Conservation (phyloP, 768 basidiomycete genomes). For the Suillus bovinus region DNA sequence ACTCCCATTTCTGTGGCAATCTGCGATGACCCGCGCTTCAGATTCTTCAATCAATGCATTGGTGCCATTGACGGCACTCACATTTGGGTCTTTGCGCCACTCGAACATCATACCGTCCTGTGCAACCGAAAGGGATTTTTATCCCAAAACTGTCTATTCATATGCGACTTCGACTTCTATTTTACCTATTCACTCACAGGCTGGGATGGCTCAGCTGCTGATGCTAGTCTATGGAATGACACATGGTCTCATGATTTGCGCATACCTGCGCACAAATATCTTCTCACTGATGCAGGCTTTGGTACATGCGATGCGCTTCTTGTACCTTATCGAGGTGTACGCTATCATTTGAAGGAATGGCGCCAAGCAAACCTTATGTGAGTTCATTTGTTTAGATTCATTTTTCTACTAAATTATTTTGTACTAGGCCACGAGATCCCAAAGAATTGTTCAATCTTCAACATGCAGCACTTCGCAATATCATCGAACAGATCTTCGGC, state of each 20-base stretch:
- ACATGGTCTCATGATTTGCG: slow-evolving; percentile 7
- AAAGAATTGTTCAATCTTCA: too few species aligned
- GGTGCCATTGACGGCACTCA: slow-evolving; percentile 10
- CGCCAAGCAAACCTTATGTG: neutral
- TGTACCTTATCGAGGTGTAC: slow-evolving; percentile 10
- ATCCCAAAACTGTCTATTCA: slow-evolving; percentile 15
- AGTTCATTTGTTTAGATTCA: neutral
- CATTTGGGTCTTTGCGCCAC: slow-evolving; percentile 1
- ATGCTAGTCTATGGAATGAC: slow-evolving; percentile 12
- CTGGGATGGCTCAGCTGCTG: slow-evolving; percentile 15
- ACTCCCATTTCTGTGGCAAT: too few species aligned
- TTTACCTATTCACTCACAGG: slow-evolving; percentile 15
- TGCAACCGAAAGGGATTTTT: slow-evolving; percentile 14
- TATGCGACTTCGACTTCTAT: slow-evolving; percentile 11
- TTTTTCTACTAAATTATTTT: neutral
- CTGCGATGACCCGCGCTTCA: too few species aligned
- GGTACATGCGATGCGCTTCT: slow-evolving; percentile 27
- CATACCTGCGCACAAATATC: slow-evolving; percentile 26
- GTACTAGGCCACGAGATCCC: neutral
- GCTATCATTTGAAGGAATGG: slow-evolving; percentile 34
- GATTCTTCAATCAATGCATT: too few species aligned
- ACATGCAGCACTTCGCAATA: too few species aligned
- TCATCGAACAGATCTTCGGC: too few species aligned
- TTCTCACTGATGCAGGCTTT: slow-evolving; percentile 8
- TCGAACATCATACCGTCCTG: slow-evolving; percentile 4